Base-by-base conservation (phyloP, 345 rosid species). In the Moricandia moricandioides region DNA sequence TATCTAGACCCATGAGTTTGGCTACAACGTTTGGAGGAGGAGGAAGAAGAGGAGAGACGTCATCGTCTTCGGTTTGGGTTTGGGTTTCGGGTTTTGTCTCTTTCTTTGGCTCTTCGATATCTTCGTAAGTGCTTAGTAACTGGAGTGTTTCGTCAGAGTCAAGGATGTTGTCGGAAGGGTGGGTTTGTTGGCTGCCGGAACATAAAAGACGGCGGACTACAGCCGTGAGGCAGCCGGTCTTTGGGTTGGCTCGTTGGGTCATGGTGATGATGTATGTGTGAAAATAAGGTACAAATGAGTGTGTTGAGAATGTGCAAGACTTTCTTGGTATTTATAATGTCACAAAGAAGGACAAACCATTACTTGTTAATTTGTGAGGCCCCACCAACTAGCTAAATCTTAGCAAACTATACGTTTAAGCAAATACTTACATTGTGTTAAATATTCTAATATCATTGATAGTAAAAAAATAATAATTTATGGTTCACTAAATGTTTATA, bases 1-100 rank as follows among this genome's bases (percentile, higher is more conserved):
- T 24, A 4, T 88, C 93, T 12, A 91, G 75, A 0, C 98, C 97
- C 98, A 94, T 94, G 47, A 94, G 78, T 81, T 88, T 88, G 4
- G 98, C 93, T 37, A 91, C 96, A 17, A 94, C 78, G 58, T 95
- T 91, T 0, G 94, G 69, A 10, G 47, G 84, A 21, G 62, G 62
- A 29, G 51, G 74, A 54, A 13, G 84, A 11, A 4, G 61, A 27
- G 29, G 70, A 21, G 78, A 72, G 29, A 67, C 71, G 66, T 72
- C 66, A 24, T 67, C 81, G 54, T 72, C 54, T 78, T 78, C 69
- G 5, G 67, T n/a, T n/a, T 21, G 24, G 24, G 1, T 43, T 73
- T 65, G 7, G 35, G 55, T 40, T 56, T 76, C 65, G 60, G 66
- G 59, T 64, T 62, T 57, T 29, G 61, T 61, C 35, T 81, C 79